Percentiles rank a stretch among this genome's conserved stretches.
These are phyloP conservation scores for Plasmodium berghei DNA, from an alignment of 169 alveolate genomes.

Conservation along the genomic window DNA sequence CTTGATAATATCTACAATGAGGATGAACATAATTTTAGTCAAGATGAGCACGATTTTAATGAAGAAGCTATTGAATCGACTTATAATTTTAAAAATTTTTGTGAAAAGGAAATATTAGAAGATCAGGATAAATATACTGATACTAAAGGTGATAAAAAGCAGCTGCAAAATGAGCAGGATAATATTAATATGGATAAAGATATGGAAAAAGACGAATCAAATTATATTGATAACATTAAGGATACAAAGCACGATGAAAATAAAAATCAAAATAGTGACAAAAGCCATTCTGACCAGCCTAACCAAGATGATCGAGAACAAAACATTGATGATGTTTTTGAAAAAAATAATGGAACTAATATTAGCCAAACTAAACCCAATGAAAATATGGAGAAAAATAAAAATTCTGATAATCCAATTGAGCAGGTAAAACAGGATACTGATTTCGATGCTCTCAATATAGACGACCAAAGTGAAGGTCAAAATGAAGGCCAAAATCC, in stretches of 20 bases:
- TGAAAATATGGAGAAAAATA: background rate
- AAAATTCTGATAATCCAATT: slow-evolving; percentile 6
- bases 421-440: slow-evolving; percentile 9
- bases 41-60: slow-evolving; percentile 79
- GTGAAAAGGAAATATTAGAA: slow-evolving; percentile 80
- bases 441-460: no score
- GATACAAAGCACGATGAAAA: slow-evolving; percentile 75
- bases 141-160: slow-evolving; percentile 80
- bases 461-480: background rate
- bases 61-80: slow-evolving; percentile 85
- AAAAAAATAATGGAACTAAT: slow-evolving; percentile 29
- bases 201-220: slow-evolving; percentile 49
- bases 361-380: slow-evolving; percentile 33
- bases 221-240: slow-evolving; percentile 76
- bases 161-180: slow-evolving; percentile 79
- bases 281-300: slow-evolving; percentile 41
- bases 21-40: slow-evolving; percentile 80
- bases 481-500: slow-evolving; percentile 18
- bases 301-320: slow-evolving; percentile 49
- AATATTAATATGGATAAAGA: slow-evolving; percentile 77
- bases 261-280: slow-evolving; percentile 65
- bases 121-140: slow-evolving; percentile 79
- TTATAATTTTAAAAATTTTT: slow-evolving; percentile 82
- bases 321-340: slow-evolving; percentile 80
- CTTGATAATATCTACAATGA: slow-evolving; percentile 78